A percentile compares a stretch with the other conserved stretches of the same genome.
Evolutionary conservation across 495 filamentous ascomycete genomes (phyloP).

Genomic region (Emericellopsis terricola): DNA sequence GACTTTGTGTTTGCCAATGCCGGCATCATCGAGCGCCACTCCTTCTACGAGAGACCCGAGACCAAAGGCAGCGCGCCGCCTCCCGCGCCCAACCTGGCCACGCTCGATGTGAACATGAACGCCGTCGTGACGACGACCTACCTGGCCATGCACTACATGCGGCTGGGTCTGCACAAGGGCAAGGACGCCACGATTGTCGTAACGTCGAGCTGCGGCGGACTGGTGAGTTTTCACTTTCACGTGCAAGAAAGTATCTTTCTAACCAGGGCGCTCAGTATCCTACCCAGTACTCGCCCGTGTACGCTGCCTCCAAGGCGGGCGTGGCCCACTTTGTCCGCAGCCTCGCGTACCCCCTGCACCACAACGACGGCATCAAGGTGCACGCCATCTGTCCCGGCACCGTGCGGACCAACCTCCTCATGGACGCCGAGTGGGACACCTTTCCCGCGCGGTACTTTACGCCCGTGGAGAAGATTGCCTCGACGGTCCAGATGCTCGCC

Average conservation of each 20-base stretch:
- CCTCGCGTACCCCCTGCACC: conserved; percentile 15
- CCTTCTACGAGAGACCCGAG: background rate
- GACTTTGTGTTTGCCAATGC: conserved; percentile 40
- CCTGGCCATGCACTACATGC: background rate
- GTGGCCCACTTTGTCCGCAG: conserved; percentile 34
- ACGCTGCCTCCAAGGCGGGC: conserved; percentile 31
- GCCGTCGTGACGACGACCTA: conserved; percentile 13
- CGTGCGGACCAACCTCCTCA: background rate
- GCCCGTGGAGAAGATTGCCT: background rate
- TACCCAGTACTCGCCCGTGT: conserved; percentile 22
- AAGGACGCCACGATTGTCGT: background rate
- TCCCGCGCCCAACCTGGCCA: conserved; percentile 18
- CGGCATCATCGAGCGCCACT: conserved; percentile 29
- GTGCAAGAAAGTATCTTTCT: background rate
- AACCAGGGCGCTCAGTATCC: background rate
- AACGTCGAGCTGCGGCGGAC: background rate
- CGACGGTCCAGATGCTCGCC: background rate
- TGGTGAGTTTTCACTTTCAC: background rate
- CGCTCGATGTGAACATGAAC: conserved; percentile 28
- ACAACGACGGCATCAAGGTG: conserved; percentile 26
- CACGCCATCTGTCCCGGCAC: conserved; percentile 15
- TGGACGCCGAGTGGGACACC: background rate
- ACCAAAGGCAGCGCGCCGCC: conserved; percentile 9
- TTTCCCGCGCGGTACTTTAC: background rate
- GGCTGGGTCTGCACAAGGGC: background rate